Base-by-base conservation (phyloP, 1,284 basidiomycete species). In the Golubevia pallescens region DNA sequence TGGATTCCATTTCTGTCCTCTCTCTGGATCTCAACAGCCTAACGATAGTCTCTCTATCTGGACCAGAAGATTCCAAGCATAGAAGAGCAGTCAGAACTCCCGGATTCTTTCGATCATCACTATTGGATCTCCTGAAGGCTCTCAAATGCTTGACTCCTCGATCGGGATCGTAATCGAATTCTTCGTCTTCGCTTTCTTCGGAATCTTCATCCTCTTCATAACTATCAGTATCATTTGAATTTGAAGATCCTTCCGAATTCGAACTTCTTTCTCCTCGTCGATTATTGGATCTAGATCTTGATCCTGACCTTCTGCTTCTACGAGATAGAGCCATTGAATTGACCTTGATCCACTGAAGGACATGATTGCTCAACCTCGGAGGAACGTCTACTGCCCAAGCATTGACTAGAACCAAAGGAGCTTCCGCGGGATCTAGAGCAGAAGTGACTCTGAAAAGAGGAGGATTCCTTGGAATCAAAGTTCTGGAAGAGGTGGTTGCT, bases 321-420 rank as follows among this genome's bases (percentile, higher is more conserved):
- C 42, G 8, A 13, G 42, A 48, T 16, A 48, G 16, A 48, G 42
- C 42, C 16, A 10, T 48, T 48, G 42, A 48, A 16, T 48, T 48
- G 42, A 48, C 42, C 16, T 48, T 48, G 8, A 48, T 10, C 42
- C 42, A 48, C 16, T 48, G 42, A 48, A 48, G 42, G 16, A 48
- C 42, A 16, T 48, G 42, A 48, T 48, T 48, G 42, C 42, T 48
- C 16, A 63, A 65, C 23, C 69, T 68, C 1, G 80, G 74, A 13
- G 89, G 88, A n/a, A 96, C 89, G 76, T 94, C 91, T n/a, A 94
- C 90, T 6, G 90, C 91, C 93, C 94, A 97, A 57, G 91, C 91
- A 51, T 90, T 87, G 59, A 91, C 90, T 90, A 70, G 67, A n/a
- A 66, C 62, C 13, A 87, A 71, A 4, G 74, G 80, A 56, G 80